A percentile compares a stretch with the other conserved stretches of the same genome.
phyloP scores from a whole-genome alignment of 306 rosid species.

The Ziziphus jujuba region DNA sequence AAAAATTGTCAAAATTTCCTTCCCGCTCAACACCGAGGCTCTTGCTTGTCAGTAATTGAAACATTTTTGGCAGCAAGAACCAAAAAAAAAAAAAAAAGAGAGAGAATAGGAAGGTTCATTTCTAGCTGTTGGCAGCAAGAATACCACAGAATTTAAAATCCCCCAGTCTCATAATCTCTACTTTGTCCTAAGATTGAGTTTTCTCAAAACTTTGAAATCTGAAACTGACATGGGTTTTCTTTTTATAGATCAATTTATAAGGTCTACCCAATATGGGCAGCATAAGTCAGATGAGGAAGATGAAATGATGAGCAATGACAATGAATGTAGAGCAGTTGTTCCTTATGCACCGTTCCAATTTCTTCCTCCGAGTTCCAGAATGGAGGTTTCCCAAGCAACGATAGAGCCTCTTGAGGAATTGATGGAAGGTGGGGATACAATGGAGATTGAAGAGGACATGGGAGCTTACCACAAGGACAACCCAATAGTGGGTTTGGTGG shows the following conservation, averaged over 20 bases:
- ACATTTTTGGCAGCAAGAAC: too few species aligned
- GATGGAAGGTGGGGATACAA: constrained; percentile 60
- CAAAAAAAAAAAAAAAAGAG: too few species aligned
- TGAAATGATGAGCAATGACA: neutral
- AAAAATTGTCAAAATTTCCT: too few species aligned
- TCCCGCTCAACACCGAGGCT: too few species aligned
- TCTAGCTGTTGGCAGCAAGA: too few species aligned
- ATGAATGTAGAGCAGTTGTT: constrained; percentile 53
- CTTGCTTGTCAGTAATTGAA: too few species aligned
- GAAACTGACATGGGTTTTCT: neutral
- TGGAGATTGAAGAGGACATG: constrained; percentile 56
- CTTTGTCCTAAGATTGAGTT: neutral
- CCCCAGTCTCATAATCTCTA: too few species aligned
- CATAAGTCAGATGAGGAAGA: constrained; percentile 15
- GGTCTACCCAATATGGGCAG: constrained; percentile 25
- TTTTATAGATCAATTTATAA: constrained; percentile 40
- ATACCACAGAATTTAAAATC: too few species aligned
- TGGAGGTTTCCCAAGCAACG: constrained; percentile 7
- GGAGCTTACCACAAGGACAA: constrained; percentile 7
- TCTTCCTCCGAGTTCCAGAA: neutral
- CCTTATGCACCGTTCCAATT: constrained; percentile 56
- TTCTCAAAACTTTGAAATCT: neutral
- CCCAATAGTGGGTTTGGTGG: constrained; percentile 18
- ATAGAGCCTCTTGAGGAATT: constrained; percentile 23
- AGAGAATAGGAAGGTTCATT: too few species aligned